Percentiles rank a stretch among this genome's conserved stretches.
These are phyloP conservation scores for Suhomyces anneliseae DNA, from an alignment of 1,139 yeast genomes.

Conservation along the genomic window DNA sequence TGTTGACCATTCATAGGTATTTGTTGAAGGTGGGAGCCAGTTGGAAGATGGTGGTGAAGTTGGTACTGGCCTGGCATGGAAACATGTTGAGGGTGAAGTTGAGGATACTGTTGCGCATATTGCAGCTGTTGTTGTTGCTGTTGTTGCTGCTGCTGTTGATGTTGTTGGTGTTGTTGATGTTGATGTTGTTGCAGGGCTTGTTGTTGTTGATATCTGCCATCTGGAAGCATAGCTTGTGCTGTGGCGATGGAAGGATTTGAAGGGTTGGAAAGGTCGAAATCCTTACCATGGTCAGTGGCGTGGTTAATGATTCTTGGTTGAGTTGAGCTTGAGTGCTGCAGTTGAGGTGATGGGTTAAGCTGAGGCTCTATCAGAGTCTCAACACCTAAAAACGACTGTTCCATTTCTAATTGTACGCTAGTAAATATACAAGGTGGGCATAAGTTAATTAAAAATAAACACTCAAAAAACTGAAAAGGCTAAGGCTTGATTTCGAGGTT, in stretches of 20 bases:
- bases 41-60: constrained; percentile 3
- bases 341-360: constrained; percentile 15
- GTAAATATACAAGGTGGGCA: background rate
- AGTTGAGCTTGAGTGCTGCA: constrained; percentile 7
- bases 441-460: no score
- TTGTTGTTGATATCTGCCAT: constrained; percentile 12
- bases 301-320: constrained; percentile 6
- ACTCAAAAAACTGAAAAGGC: no score
- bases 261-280: constrained; percentile 20
- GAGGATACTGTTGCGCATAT: constrained; percentile 12
- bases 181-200: background rate
- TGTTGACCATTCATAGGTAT: constrained; percentile 4
- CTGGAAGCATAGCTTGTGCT: constrained; percentile 18
- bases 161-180: background rate
- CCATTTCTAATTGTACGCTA: constrained; percentile 22
- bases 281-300: constrained; percentile 4
- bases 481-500: no score
- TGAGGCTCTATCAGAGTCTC: constrained; percentile 29
- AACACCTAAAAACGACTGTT: constrained; percentile 35
- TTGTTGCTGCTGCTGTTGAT: constrained; percentile 11
- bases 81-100: constrained; percentile 11
- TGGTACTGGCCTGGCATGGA: constrained; percentile 10
- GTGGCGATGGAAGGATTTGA: constrained; percentile 22
- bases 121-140: constrained; percentile 12
- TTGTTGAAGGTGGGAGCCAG: background rate